These are phyloP conservation scores for Candida gorgasii DNA, from an alignment of 805 yeast species.

Conservation along the genomic window DNA sequence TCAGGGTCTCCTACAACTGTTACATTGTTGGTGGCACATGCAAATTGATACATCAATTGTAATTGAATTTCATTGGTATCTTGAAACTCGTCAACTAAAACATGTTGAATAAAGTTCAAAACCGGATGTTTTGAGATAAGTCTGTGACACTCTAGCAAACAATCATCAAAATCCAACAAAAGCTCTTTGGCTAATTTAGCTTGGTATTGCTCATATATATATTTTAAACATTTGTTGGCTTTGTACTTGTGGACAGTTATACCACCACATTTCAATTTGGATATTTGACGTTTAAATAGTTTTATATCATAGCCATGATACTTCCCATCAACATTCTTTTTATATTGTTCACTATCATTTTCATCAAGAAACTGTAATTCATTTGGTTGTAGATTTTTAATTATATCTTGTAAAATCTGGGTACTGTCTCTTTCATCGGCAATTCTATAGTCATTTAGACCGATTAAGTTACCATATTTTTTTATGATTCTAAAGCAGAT, in stretches of 20 bases:
- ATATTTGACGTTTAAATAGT: slow-evolving; percentile 46
- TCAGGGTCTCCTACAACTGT: slow-evolving; percentile 97
- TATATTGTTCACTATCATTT: slow-evolving; percentile 8
- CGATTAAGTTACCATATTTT: slow-evolving; percentile 53
- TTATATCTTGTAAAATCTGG: slow-evolving; percentile 45
- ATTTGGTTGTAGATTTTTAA: slow-evolving; percentile 23
- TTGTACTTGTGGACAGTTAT: slow-evolving; percentile 41
- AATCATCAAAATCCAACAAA: slow-evolving; percentile 80
- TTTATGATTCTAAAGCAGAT: slow-evolving; percentile 65
- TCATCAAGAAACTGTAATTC: slow-evolving; percentile 17
- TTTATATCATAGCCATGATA: slow-evolving; percentile 41
- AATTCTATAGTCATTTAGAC: slow-evolving; percentile 48
- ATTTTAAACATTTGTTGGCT: slow-evolving; percentile 5
- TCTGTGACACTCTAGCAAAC: slow-evolving; percentile 56
- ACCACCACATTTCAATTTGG: slow-evolving; percentile 58
- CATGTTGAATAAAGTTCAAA: slow-evolving; percentile 58
- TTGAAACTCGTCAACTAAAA: slow-evolving; percentile 91
- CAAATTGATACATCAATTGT: slow-evolving; percentile 56
- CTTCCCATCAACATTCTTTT: slow-evolving; percentile 19
- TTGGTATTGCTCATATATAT: slow-evolving; percentile 57
- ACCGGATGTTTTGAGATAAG: slow-evolving; percentile 51
- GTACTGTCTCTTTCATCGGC: slow-evolving; percentile 66
- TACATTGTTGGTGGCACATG: slow-evolving; percentile 50
- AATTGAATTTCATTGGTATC: slow-evolving; percentile 84
- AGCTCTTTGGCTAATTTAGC: slow-evolving; percentile 39